Evolutionary conservation across 768 basidiomycete genomes (phyloP), one percentile per base, ranked within the genome.

Genomic region (Cubamyces sp.): DNA sequence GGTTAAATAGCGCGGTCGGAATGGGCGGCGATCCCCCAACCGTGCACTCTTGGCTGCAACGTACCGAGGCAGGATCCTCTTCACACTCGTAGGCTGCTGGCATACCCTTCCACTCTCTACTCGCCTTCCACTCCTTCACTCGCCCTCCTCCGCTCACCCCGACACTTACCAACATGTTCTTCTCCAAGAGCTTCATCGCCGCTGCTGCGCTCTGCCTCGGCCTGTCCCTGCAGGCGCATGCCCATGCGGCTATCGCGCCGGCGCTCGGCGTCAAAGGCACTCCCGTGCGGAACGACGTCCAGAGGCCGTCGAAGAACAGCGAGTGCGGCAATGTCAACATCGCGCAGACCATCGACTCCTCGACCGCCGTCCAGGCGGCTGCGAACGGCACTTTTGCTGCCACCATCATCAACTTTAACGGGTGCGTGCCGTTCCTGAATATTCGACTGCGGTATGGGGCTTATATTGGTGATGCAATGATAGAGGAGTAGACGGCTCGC

Each of bases 401-500:
- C 23, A 78, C 73, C 26, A 74, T 74, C 57, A 78, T 71, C 46
- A 77, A 81, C 71, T 84, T 83, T 68, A 83, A 84, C 61, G 75
- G 61, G 84, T 84, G 66, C 48, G 77, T 61, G 21, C 12, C 18
- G 5, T 34, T 34, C 34, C 34, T 34, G 5, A 34, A 34, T 15
- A 21, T 30, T 45, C 21, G 16, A 19, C 30, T 39, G 21, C 26
- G 30, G 28, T 18, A 21, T 61, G 3, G 46, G 58, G n/a, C 15
- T 11, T 16, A 37, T 16, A 39, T 42, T 46, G 18, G 30, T 19
- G 21, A 4, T 41, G 28, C 19, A 3, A 26, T 18, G 12, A 28
- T 26, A 81, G 81, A 51, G 79, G 79, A 12, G 39, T 48, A 8
- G 83, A 84, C 70, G 84, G 84, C 21, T 84, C 83, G 2, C 77